Conservation (phyloP, 225 moss, liverwort and hornwort genomes). For the Rhytidiadelphus loreus region DNA sequence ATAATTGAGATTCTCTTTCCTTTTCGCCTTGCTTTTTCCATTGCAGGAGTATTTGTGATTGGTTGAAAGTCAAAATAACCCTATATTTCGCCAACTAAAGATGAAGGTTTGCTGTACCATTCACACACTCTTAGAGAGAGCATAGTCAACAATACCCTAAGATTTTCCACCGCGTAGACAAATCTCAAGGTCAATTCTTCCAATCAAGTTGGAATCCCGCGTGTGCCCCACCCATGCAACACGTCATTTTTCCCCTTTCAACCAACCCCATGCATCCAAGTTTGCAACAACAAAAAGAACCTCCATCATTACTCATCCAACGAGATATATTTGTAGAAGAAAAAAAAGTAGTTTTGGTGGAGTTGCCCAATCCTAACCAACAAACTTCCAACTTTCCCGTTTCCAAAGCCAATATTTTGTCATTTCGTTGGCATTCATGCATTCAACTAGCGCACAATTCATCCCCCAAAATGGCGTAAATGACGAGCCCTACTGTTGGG, state of each 20-base stretch:
- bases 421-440: not conserved
- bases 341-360: not conserved
- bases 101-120: not conserved
- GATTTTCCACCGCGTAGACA: not conserved
- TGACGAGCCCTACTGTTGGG: not conserved
- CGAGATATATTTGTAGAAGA: no score
- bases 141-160: not conserved
- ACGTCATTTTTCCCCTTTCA: not conserved
- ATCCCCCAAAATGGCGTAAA: not conserved
- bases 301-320: not conserved
- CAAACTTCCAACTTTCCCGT: not conserved
- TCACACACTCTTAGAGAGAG: not conserved
- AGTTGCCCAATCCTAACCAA: not conserved
- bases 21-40: no score
- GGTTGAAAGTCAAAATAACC: no score
- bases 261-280: no score
- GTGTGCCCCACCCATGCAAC: not conserved
- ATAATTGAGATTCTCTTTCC: not conserved
- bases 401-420: not conserved
- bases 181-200: not conserved
- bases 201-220: not conserved
- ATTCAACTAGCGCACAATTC: not conserved
- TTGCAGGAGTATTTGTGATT: accelerated
- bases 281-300: not conserved
- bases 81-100: not conserved